These are phyloP conservation scores for Pistacia integerrima DNA, from an alignment of 345 rosid species.

Conservation along the genomic window DNA sequence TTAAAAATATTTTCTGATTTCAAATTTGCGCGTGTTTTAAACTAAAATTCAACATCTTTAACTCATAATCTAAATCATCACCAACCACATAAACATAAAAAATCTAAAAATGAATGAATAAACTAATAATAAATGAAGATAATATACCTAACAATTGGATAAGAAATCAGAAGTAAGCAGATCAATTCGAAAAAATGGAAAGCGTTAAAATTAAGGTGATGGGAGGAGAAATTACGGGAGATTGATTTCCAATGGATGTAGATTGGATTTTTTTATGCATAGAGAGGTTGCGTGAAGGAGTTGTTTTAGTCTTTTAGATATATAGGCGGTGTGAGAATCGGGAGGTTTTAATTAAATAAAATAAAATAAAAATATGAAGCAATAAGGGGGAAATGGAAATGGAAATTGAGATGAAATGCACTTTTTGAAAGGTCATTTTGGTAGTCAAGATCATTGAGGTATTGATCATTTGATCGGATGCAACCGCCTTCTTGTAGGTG, in stretches of 20 bases:
- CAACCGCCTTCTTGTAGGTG: slow-evolving; percentile 9
- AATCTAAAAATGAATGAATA: not conserved
- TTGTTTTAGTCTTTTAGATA: slow-evolving; percentile 33
- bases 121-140: not conserved
- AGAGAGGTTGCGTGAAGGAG: slow-evolving; percentile 35
- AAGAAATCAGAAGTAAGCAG: slow-evolving; percentile 12
- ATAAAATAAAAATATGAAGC: not conserved
- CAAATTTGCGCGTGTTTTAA: not conserved
- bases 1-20: not conserved
- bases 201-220: slow-evolving; percentile 3
- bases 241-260: slow-evolving; percentile 11
- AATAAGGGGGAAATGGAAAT: not conserved
- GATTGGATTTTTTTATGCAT: slow-evolving; percentile 18
- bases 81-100: slow-evolving; percentile 4
- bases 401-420: not conserved
- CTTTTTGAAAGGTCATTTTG: not conserved
- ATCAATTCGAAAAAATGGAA: slow-evolving; percentile 18
- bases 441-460: not conserved
- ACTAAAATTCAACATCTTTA: not conserved
- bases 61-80: slow-evolving; percentile 5
- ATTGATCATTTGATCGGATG: not conserved
- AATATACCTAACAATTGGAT: not conserved
- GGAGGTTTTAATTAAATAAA: not conserved
- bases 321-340: slow-evolving; percentile 17
- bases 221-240: slow-evolving; percentile 44